phyloP scores from a whole-genome alignment of 179 eudicot species.

The Silene coronaria region DNA sequence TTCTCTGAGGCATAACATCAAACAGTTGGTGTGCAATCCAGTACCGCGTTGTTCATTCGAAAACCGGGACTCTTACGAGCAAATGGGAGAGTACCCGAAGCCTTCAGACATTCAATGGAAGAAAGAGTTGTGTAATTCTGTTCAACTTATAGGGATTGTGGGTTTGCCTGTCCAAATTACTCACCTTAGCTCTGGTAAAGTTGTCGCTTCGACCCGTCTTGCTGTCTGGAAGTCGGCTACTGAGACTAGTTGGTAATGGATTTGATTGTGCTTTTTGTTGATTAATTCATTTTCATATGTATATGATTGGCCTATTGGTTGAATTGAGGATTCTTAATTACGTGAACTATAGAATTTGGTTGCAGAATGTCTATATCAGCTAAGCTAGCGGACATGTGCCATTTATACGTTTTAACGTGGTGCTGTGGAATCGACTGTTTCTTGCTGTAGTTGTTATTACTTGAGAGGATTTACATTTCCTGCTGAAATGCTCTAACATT shows the following conservation, averaged over 20 bases:
- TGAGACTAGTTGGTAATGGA: constrained; percentile 50
- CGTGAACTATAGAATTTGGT: neutral
- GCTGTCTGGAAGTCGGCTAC: constrained; percentile 58
- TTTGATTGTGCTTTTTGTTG: neutral
- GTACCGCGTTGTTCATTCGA: constrained; percentile 30
- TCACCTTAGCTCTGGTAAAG: constrained; percentile 60
- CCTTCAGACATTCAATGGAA: constrained; percentile 73
- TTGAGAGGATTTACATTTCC: neutral
- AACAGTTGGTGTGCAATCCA: constrained; percentile 33
- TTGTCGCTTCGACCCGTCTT: constrained; percentile 62
- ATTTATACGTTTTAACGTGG: neutral
- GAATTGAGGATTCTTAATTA: neutral
- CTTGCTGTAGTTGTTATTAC: neutral
- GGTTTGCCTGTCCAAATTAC: constrained; percentile 52
- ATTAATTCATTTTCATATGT: neutral
- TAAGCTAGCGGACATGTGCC: neutral
- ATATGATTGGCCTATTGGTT: neutral
- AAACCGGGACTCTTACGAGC: constrained; percentile 25
- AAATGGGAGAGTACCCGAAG: constrained; percentile 28
- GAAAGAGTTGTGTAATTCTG: constrained; percentile 65
- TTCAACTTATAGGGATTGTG: constrained; percentile 74
- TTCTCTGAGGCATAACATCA: constrained; percentile 28
- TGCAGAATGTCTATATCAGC: neutral
- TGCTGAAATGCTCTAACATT: neutral
- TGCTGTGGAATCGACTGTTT: neutral